Base-by-base conservation (phyloP, 1,284 basidiomycete genomes). In the Cutaneotrichosporon sp. region DNA sequence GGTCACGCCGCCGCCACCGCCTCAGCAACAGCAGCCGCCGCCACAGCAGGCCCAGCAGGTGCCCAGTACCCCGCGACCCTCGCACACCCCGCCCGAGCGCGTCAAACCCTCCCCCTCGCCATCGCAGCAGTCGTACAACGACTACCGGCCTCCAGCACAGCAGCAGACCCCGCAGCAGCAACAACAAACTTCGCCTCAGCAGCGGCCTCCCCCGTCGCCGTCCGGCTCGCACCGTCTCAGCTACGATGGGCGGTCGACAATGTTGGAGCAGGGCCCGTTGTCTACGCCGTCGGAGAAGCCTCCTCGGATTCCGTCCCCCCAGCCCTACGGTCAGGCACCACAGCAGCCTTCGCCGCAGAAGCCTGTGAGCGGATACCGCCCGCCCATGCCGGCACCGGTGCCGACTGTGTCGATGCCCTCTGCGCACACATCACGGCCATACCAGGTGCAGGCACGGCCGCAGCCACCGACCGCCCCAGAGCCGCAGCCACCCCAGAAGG, bases 231-330 rank as follows among this genome's bases (percentile, higher is more conserved):
- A 60, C 21, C 62, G 62, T 9, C 62, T 50, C 22, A 63, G 62
- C 52, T 63, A 63, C 57, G 62, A 63, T 57, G 58, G 58, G 13
- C 49, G 58, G 16, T 60, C 58, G 5, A 30, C 47, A 1, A 34
- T 50, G 22, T 14, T 60, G 21, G 58, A 60, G 38, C 36, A 60
- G 10, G 60, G 63, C 11, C 49, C 59, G 5, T 22, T 61, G n/a
- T 56, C 59, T 1, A 56, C 49, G 16, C 63, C 63, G 5, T 8
- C 21, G 60, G 62, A n/a, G 82, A 38, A 31, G 40, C 55, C 22
- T 86, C 61, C 2, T 38, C 68, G 55, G 61, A 90, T 70, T 50
- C 70, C 50, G 36, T 69, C 30, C 16, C 58, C 58, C 22, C 58
- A 51, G 32, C 58, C 58, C 13, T 38, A 47, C n/a, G 34, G 36